Base-by-base conservation (phyloP, 495 filamentous ascomycete genomes). In the Penicillium tannophilum region DNA sequence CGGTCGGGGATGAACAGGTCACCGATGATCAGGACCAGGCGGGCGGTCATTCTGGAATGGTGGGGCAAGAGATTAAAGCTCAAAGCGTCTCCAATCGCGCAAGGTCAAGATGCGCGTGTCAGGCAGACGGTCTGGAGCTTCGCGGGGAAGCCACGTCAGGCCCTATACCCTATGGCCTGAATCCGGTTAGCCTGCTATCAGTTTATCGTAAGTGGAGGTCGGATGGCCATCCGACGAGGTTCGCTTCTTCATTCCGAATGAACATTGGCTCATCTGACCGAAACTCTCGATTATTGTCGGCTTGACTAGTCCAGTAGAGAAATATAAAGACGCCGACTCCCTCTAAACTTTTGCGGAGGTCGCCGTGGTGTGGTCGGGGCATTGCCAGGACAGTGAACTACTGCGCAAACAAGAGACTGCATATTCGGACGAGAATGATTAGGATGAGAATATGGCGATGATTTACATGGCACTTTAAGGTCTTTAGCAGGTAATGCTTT, bases 1-100 rank as follows among this genome's bases (percentile, higher is more conserved):
- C 93, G 82, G 78, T 98, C 93, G 63, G 93, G 93, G 74, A 98
- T 97, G 83, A 97, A 96, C 54, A 98, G 84, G 79, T 98, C 94
- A 72, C 93, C 93, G 61, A 97, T 91, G 65, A 92, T 91, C 70
- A 98, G 85, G 68, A 97, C 89, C 53, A 93, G 78, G 71, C 90
- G 83, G 64, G 90, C 90, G 65, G 89, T 84, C 90, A 93, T 93
- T 55, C 52, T 77, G 66, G 48, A 58, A 62, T 56, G 56, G 55
- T 35, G 53, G 58, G 46, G 62, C 52, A 45, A 61, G 46, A 56
- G 39, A 33, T 36, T 17, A 44, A 49, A 54, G 57, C 63, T 66
- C 65, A 76, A 72, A 63, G 59, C 61, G 68, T 72, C 70, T 63
- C 68, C 63, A 70, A 51, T 57, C 55, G n/a, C 31, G 55, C 57